These are phyloP conservation scores for Gastrodia elata DNA, from an alignment of 106 monocot genomes.

Conservation along the genomic window DNA sequence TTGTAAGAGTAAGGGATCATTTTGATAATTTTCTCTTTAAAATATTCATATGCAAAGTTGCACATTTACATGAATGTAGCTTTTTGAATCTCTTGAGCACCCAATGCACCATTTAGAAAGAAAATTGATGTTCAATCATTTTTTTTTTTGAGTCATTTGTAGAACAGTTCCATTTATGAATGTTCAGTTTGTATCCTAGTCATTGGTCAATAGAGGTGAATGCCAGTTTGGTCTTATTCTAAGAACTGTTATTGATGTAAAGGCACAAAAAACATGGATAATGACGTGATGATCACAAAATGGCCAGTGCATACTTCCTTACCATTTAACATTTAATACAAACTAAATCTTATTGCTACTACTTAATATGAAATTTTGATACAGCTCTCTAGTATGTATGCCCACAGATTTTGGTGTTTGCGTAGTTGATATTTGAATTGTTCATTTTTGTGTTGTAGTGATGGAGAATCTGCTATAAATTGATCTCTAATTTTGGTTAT, in stretches of 20 bases:
- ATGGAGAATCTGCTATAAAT: not conserved
- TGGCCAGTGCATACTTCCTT: not conserved
- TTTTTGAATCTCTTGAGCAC: not conserved
- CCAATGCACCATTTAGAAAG: not conserved
- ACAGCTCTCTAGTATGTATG: not conserved
- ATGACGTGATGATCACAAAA: not conserved
- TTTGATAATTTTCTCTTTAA: no score
- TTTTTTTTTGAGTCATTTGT: not conserved
- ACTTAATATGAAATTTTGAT: not conserved
- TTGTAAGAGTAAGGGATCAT: no score
- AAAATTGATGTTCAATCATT: not conserved
- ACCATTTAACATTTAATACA: not conserved
- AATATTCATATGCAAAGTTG: not conserved
- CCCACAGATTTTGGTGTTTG: not conserved
- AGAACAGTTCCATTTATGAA: not conserved
- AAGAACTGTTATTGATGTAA: not conserved
- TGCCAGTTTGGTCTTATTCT: no score
- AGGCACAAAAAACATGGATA: not conserved
- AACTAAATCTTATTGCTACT: not conserved
- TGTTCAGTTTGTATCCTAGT: not conserved
- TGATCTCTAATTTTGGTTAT: not conserved
- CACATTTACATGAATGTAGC: not conserved
- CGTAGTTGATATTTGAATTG: not conserved
- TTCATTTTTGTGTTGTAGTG: not conserved
- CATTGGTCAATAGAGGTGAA: not conserved